phyloP scores from a whole-genome alignment of 1,284 basidiomycete genomes.

The Cutaneotrichosporon sp. region DNA sequence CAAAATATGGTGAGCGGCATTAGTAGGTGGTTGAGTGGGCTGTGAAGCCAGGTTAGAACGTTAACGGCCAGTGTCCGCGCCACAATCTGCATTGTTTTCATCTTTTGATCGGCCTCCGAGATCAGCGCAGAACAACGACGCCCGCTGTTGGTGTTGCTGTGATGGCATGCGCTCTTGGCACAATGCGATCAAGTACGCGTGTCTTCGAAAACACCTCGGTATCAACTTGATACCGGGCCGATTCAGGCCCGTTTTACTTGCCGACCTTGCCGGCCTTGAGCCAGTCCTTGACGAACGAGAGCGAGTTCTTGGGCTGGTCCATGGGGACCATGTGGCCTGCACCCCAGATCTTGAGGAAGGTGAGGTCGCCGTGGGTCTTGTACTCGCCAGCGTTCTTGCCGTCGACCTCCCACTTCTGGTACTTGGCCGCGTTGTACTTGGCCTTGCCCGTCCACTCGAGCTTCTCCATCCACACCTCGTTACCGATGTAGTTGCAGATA shows the following conservation, averaged over 20 bases:
- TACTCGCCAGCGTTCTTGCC: conserved; percentile 53
- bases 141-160: too few species aligned
- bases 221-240: too few species aligned
- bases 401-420: conserved; percentile 52
- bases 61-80: too few species aligned
- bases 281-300: conserved; percentile 47
- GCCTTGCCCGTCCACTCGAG: conserved; percentile 62
- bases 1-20: too few species aligned
- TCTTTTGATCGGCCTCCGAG: too few species aligned
- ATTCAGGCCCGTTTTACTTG: neutral
- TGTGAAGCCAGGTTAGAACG: too few species aligned
- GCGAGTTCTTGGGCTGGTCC: conserved; percentile 47
- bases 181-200: neutral
- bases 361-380: conserved; percentile 57
- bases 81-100: too few species aligned
- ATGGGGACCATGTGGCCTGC: conserved; percentile 50
- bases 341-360: conserved; percentile 42
- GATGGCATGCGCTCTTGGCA: too few species aligned
- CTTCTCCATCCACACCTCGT: conserved; percentile 59
- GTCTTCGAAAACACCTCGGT: too few species aligned
- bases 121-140: too few species aligned
- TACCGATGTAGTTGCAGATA: conserved; percentile 64
- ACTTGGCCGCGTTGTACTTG: conserved; percentile 50
- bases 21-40: too few species aligned
- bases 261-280: conserved; percentile 25